Evolutionary conservation across 805 yeast species (phyloP).

Genomic region (Trichomonascus vanleenenianus): DNA sequence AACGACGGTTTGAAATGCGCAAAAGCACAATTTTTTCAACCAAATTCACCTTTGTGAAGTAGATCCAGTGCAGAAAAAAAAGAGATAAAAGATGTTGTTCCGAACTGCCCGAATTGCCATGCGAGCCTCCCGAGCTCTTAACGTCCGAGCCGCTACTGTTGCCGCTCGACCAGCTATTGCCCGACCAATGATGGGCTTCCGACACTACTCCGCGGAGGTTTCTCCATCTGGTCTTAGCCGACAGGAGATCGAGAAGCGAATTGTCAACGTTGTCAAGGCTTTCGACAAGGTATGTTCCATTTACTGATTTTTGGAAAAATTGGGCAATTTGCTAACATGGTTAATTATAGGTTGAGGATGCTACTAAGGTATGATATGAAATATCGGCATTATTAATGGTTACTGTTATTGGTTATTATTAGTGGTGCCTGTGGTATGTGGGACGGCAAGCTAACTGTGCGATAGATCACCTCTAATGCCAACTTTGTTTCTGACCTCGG

Average conservation of each 20-base stretch:
- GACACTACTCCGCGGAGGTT: constrained; percentile 31
- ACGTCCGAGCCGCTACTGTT: constrained; percentile 22
- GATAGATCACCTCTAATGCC: constrained; percentile 32
- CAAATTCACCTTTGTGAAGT: no score
- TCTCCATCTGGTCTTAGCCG: constrained; percentile 53
- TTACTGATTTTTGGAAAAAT: constrained; percentile 25
- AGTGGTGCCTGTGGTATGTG: no score
- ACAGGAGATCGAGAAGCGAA: constrained; percentile 76
- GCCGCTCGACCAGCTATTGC: constrained; percentile 16
- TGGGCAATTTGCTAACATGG: constrained; percentile 5
- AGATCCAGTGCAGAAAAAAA: neutral
- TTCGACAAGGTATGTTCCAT: constrained; percentile 49
- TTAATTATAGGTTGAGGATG: constrained; percentile 15
- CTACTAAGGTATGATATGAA: constrained; percentile 15
- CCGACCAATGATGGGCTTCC: neutral
- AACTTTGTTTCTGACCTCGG: constrained; percentile 50
- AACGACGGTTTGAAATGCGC: no score
- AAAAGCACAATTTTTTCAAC: no score
- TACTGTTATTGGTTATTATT: no score
- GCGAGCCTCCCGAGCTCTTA: constrained; percentile 28
- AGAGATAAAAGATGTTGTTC: constrained; percentile 9
- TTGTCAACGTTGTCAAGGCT: constrained; percentile 65
- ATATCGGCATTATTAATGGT: neutral
- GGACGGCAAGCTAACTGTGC: constrained; percentile 1
- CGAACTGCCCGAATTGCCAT: constrained; percentile 11